Evolutionary conservation across 2,329 filamentous ascomycete genomes (phyloP), one percentile per base, ranked within the genome.

Genomic region (Pseudodiploospora longispora): DNA sequence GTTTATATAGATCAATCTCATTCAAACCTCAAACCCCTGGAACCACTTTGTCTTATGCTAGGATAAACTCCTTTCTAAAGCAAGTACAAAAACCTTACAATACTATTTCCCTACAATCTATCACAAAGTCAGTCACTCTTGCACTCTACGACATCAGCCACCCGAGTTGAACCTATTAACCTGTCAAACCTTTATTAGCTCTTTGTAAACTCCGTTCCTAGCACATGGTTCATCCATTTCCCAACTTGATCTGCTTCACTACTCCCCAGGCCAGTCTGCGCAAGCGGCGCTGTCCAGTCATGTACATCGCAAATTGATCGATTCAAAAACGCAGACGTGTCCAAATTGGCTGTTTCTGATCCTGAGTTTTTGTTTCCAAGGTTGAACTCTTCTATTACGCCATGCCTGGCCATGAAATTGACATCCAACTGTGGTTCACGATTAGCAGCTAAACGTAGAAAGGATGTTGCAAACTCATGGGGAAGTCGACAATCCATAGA

Each of bases 401-500:
- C 67, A 29, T 68, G 63, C 10, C 57, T 60, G 33, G 64, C 57
- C 37, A 65, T 60, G 47, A 69, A 62, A 12, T 52, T 52, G 10
- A 69, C 46, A 27, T 59, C 57, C n/a, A 50, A 38, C 62, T 65
- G n/a, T 8, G 19, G 1, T 41, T 19, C 19, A 19, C 4, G 32
- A 38, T 44, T 27, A 44, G 38, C 12, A 30, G 3, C 12, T 3
- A 1, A 40, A n/a, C 28, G 40, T 7, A n/a, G 5, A 10, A 4
- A 8, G 31, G 3, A 28, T 6, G 10, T 27, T 4, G 10, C 10
- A 30, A 19, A 19, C 19, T 19, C 3, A 19, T 19, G 19, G 19
- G 19, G 19, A 19, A 27, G 8, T 6, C 3, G n/a, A 30, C 8
- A 34, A 9, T 9, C 12, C 12, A 10, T 6, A 3, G 8, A 52